Base-by-base conservation (phyloP, 257 asterid species). In the Striga asiatica region DNA sequence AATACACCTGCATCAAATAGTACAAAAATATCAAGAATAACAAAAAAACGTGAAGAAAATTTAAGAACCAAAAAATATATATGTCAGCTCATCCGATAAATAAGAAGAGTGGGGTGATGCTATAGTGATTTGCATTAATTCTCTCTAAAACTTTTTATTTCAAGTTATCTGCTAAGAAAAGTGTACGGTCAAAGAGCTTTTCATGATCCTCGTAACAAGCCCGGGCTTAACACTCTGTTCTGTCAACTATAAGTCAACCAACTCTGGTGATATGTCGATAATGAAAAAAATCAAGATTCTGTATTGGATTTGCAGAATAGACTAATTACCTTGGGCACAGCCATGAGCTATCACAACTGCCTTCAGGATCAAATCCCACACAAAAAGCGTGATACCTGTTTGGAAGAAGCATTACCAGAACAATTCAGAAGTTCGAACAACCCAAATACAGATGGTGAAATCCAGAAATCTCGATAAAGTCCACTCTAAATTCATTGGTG, bases 351-450 rank as follows among this genome's bases (percentile, higher is more conserved):
- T 87, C 94, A 67, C 86, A 84, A 63, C 84, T 66, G 62, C 92
- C 85, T 72, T 88, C 95, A 45, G 98, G 70, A 71, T 92, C 97
- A 74, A 88, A 92, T 68, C 94, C 97, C 73, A 88, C 98, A 74
- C 98, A 92, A 71, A 76, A 77, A 18, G 98, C 98, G 64, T 92
- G 98, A 68, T 87, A 92, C 98, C 98, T 92, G 61, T 71, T 67
- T 39, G 60, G 61, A 65, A n/a, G n/a, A n/a, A 37, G 54, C 31
- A 71, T 56, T 60, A 54, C 24, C 66, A 32, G 56, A 48, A 50
- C 32, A 43, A 43, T 69, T 73, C 38, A 70, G 70, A 56, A 57
- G 13, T 58, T 51, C 59, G 43, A 10, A 37, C 47, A 37, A 38
- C 52, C 47, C 41, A 23, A 8, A 66, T 18, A 41, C 25, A 47